Conservation (phyloP, 768 basidiomycete genomes). For the Mycena venus region DNA sequence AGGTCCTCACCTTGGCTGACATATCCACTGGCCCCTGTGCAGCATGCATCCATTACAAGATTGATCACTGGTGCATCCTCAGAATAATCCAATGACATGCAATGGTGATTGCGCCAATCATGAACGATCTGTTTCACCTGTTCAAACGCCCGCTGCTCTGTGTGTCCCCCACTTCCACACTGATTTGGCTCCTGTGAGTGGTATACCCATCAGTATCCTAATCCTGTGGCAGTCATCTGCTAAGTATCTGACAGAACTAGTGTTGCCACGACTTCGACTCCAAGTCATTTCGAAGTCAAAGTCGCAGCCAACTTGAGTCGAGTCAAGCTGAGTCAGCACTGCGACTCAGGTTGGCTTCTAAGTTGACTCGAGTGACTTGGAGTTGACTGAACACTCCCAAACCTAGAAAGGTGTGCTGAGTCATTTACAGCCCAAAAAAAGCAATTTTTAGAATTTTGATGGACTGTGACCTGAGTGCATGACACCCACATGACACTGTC, state of each 20-base stretch:
- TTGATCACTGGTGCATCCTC: conserved; percentile 37
- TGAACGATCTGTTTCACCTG: conserved; percentile 46
- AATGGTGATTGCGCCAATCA: conserved; percentile 34
- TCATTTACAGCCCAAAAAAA: no score
- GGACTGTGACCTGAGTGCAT: no score
- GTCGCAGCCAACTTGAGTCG: no score
- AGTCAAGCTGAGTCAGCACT: no score
- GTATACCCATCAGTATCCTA: conserved; percentile 53
- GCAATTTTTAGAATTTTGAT: no score
- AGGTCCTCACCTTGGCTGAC: conserved; percentile 43
- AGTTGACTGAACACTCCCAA: no score
- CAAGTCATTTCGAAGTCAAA: no score
- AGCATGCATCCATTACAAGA: conserved; percentile 48
- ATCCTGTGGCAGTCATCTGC: conserved; percentile 49
- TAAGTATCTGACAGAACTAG: conserved; percentile 44
- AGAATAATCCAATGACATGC: conserved; percentile 36
- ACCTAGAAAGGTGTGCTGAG: no score
- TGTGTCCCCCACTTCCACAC: conserved; percentile 44
- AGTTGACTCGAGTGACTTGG: no score
- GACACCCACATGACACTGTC: no score
- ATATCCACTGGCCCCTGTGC: conserved; percentile 46
- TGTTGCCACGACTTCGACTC: no score
- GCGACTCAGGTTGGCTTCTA: no score
- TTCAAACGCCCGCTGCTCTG: conserved; percentile 51
- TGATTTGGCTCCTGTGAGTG: conserved; percentile 37